Percentiles rank a stretch among this genome's conserved stretches.
These are phyloP conservation scores for Calendula officinalis DNA, from an alignment of 129 eudicot genomes.

Conservation along the genomic window DNA sequence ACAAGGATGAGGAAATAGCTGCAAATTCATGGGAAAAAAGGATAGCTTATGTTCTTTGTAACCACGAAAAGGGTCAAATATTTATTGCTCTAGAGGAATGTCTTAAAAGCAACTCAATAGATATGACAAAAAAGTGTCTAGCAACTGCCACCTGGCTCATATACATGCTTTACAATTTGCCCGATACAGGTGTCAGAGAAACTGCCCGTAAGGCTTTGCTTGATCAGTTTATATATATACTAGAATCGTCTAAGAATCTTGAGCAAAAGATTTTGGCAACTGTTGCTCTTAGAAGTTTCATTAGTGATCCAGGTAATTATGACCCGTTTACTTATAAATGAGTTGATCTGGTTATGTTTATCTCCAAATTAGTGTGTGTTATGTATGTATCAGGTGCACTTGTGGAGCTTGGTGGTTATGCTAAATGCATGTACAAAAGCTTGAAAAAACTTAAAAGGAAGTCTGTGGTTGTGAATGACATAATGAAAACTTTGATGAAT, in stretches of 20 bases:
- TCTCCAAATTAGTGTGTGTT: too few relatives aligned
- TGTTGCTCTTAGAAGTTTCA: conserved; percentile 69
- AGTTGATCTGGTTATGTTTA: too few relatives aligned
- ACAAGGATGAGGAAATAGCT: conserved; percentile 58
- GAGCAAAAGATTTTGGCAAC: conserved; percentile 76
- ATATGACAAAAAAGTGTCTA: conserved; percentile 60
- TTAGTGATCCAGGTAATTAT: conserved; percentile 57
- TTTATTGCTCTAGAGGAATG: conserved; percentile 66
- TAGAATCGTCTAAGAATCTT: conserved; percentile 65
- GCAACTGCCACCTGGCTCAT: conserved; percentile 68
- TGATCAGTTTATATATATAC: conserved; percentile 56
- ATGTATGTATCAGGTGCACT: conserved; percentile 45
- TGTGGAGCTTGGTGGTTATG: conserved; percentile 56
- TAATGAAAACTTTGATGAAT: conserved; percentile 70
- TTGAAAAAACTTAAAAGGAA: conserved; percentile 62
- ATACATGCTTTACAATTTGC: conserved; percentile 63
- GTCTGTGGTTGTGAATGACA: conserved; percentile 53
- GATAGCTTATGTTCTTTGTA: conserved; percentile 70
- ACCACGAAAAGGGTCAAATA: conserved; percentile 67
- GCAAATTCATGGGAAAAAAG: conserved; percentile 62
- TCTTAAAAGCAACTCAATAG: conserved; percentile 59
- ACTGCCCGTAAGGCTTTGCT: conserved; percentile 58
- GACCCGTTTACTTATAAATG: background rate
- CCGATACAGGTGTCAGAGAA: conserved; percentile 67
- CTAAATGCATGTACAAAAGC: conserved; percentile 62